Conservation (phyloP, 2,329 filamentous ascomycete genomes). For the Venturia carpophila region DNA sequence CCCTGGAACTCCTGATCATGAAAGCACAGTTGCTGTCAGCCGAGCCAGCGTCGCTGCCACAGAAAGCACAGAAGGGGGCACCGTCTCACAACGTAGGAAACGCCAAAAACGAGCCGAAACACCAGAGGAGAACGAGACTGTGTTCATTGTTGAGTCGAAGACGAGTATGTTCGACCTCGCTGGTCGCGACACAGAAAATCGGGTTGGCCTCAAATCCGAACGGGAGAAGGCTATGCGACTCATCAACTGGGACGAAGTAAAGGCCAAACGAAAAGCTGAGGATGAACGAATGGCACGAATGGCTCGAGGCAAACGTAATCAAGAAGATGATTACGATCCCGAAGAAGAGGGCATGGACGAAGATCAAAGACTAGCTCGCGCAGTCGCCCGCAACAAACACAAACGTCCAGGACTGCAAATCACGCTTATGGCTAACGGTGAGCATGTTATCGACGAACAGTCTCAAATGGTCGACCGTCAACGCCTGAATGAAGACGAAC, state of each 20-base stretch:
- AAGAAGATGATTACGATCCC: slow-evolving; percentile 20
- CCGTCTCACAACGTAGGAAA: slow-evolving; percentile 8
- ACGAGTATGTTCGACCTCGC: slow-evolving; percentile 67
- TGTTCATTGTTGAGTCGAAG: slow-evolving; percentile 54
- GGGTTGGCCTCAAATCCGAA: slow-evolving; percentile 46
- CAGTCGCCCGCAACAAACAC: slow-evolving; percentile 23
- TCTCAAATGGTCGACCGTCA: slow-evolving; percentile 63
- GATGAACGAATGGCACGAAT: slow-evolving; percentile 20
- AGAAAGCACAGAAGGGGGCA: neutral
- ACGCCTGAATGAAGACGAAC: slow-evolving; percentile 50
- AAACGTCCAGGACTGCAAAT: slow-evolving; percentile 33
- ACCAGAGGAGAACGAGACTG: slow-evolving; percentile 55
- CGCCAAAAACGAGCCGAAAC: slow-evolving; percentile 42
- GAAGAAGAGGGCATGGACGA: slow-evolving; percentile 21
- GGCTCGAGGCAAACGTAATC: slow-evolving; percentile 15
- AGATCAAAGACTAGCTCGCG: slow-evolving; percentile 23
- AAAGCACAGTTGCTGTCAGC: neutral
- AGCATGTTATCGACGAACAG: slow-evolving; percentile 39
- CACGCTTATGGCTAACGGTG: slow-evolving; percentile 61
- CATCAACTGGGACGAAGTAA: slow-evolving; percentile 50
- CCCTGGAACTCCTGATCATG: neutral
- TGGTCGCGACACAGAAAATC: slow-evolving; percentile 37
- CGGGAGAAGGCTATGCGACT: slow-evolving; percentile 64
- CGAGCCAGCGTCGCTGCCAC: slow-evolving; percentile 1
- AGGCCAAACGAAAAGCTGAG: slow-evolving; percentile 27